Base-by-base conservation (phyloP, 2,329 filamentous ascomycete species). In the Diaporthe helianthi region DNA sequence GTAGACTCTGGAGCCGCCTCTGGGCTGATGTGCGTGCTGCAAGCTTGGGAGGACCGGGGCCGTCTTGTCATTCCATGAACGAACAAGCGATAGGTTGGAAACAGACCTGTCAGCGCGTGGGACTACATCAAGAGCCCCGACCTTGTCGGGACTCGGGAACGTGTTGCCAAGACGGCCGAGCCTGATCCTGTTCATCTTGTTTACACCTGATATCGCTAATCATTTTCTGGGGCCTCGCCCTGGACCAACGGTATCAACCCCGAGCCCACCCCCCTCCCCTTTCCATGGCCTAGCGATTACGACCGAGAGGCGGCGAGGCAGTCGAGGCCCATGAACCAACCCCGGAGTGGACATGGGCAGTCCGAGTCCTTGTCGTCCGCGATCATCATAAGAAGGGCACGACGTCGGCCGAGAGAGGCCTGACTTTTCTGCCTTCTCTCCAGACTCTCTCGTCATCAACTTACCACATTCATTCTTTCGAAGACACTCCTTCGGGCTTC, bases 381-480 rank as follows among this genome's bases (percentile, higher is more conserved):
- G 44, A 60, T 64, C 58, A 65, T 52, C 52, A 71, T 71, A 71
- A 70, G 65, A 68, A 69, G 53, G 66, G 54, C 52, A 41, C 44
- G n/a, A 29, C 65, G 52, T 68, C 60, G 60, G 52, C 66, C 58
- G 33, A n/a, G 24, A 52, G 17, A 38, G 36, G 33, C 31, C 52
- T 55, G 46, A 44, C 38, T 53, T 47, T 46, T 26, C 46, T 52
- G 24, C 38, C 22, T 53, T 33, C 44, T 53, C 66, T 60, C 44
- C 60, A 64, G 52, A 47, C 46, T 65, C 66, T 60, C 65, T 63
- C 47, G 65, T 67, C 53, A 51, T 67, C 51, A 29, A 67, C 68
- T 65, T 60, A 71, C 65, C 65, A 69, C 69, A 69, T 71, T 60
- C 69, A 65, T 71, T 71, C 69, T 58, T 65, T 68, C 58, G 29